Evolutionary conservation across 768 basidiomycete species (phyloP).

Genomic region (Naganishia randhawae): DNA sequence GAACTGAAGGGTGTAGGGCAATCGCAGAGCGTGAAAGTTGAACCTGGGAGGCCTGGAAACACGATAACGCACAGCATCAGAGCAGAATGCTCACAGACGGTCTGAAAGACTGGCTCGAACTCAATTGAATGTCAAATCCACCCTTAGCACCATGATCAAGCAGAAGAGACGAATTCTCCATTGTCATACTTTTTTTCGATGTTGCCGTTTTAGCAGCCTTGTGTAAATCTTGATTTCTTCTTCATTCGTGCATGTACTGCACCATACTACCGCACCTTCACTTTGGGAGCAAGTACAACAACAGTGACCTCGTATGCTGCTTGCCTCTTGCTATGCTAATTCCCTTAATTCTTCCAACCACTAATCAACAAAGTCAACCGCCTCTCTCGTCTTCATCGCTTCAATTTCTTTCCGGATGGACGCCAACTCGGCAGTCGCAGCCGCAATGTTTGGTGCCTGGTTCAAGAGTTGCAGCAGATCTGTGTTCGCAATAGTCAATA

Average conservation of each 20-base stretch:
- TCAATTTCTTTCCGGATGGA: slow-evolving; percentile 32
- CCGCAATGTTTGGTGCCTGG: slow-evolving; percentile 32
- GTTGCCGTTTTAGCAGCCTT: background rate
- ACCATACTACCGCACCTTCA: background rate
- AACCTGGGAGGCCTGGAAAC: background rate
- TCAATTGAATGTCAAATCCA: background rate
- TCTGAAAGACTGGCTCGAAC: too few species aligned
- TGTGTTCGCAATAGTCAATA: background rate
- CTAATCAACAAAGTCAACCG: slow-evolving; percentile 28
- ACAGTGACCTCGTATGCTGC: background rate
- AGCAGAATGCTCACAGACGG: background rate
- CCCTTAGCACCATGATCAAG: background rate
- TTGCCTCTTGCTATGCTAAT: background rate
- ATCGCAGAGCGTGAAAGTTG: background rate
- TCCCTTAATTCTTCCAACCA: background rate
- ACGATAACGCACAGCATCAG: background rate
- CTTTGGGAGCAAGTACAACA: background rate
- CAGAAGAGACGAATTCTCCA: background rate
- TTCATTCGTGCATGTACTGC: background rate
- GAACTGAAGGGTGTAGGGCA: background rate
- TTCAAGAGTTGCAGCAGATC: slow-evolving; percentile 30
- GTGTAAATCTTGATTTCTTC: background rate
- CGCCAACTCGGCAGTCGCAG: slow-evolving; percentile 29
- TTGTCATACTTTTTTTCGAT: background rate
- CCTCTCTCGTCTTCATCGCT: slow-evolving; percentile 31